Base-by-base conservation (phyloP, 805 yeast genomes). In the Candida suzukii region DNA sequence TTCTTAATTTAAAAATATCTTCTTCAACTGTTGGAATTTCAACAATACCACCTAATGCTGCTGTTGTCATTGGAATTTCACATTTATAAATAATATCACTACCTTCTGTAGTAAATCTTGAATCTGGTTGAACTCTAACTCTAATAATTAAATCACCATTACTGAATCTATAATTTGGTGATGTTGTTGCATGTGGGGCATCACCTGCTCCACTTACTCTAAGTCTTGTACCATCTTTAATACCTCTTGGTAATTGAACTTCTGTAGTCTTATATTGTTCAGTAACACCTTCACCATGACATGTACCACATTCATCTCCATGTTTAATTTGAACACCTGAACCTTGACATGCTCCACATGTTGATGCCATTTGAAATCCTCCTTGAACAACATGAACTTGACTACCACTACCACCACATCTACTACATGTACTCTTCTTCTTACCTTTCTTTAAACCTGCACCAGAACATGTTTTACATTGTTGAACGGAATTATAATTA, bases 301-400 rank as follows among this genome's bases (percentile, higher is more conserved):
- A 93, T 1, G 80, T 60, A 1, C 58, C 54, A 71, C 99, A 93
- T 41, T 78, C 78, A 56, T 88, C 88, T 13, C 68, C 64, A 17
- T 73, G 69, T 37, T 80, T 74, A 38, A 88, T 78, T 4, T 70
- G 72, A 1, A 88, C 93, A 41, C 99, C 99, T 6, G 85, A 68
- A 32, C 99, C 99, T 35, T 74, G 79, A 70, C 99, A 93, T 3
- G 80, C 67, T 38, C 71, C 71, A 73, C 99, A 93, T 12, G 96
- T 88, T 0, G 96, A 80, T 3, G 95, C 82, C 96, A 93, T 88
- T 54, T 90, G 96, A 74, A 91, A 93, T 0, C 98, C 98, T 4
- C 95, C 96, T 50, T 82, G 82, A 57, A 85, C 73, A 37, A 80
- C 71, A 53, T 91, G 97, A 18, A 88, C 83, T 16, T 83, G 78